Evolutionary conservation across 208 protist species (phyloP).

Genomic region (Entamoeba invadens): DNA sequence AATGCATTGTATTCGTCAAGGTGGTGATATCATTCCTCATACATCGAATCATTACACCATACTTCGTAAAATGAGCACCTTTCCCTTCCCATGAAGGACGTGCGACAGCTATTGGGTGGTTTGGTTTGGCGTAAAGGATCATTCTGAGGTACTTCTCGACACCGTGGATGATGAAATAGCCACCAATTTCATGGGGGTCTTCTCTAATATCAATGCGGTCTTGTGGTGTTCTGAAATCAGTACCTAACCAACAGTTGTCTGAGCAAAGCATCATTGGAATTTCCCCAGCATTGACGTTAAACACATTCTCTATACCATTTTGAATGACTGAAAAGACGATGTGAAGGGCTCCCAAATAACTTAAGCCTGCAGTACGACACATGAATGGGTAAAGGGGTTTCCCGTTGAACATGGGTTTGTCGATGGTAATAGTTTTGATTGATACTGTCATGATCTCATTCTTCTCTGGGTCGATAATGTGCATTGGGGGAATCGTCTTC

Average conservation of each 20-base stretch:
- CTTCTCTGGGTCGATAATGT: neutral
- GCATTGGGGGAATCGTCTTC: neutral
- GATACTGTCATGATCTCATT: neutral
- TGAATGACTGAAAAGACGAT: neutral
- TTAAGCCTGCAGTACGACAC: neutral
- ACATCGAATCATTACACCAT: conserved; percentile 74
- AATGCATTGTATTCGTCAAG: conserved; percentile 82
- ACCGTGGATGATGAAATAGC: conserved; percentile 94
- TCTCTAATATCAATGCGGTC: conserved; percentile 48
- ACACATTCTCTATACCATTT: neutral
- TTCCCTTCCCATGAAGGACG: conserved; percentile 59
- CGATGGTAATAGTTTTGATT: neutral
- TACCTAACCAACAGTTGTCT: neutral
- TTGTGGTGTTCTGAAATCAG: conserved; percentile 17
- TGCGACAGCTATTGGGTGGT: conserved; percentile 55
- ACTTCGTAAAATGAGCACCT: conserved; percentile 71
- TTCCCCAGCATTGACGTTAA: neutral
- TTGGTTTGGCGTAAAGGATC: conserved; percentile 71
- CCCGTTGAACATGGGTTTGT: neutral
- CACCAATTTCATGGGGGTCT: conserved; percentile 81
- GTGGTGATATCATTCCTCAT: conserved; percentile 68
- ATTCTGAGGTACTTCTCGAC: conserved; percentile 84
- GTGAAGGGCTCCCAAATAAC: neutral
- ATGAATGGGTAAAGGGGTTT: neutral
- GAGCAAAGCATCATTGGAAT: neutral